Evolutionary conservation across 352 stramenopile genomes (phyloP).

Genomic region (Globisporangium parvum): DNA sequence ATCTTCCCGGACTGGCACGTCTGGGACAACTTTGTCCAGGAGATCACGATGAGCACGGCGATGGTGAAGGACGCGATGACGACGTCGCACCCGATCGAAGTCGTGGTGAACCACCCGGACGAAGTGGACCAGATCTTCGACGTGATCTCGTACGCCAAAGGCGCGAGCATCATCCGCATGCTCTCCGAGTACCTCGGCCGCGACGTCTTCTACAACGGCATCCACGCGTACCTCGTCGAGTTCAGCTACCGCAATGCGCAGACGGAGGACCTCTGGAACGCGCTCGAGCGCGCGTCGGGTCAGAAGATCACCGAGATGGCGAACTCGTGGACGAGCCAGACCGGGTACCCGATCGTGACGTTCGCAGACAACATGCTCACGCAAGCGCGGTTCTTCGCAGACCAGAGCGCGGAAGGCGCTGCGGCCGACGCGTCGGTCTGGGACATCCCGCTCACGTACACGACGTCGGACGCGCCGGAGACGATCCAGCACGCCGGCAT

Average conservation of each 20-base stretch:
- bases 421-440: constrained; percentile 70
- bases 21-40: constrained; percentile 93
- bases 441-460: constrained; percentile 82
- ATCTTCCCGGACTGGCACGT: constrained; percentile 94
- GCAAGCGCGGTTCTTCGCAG: constrained; percentile 93
- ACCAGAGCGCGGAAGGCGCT: constrained; percentile 50
- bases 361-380: constrained; percentile 60
- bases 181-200: constrained; percentile 63
- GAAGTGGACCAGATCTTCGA: constrained; percentile 98
- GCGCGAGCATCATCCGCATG: constrained; percentile 68
- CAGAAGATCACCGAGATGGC: constrained; percentile 92
- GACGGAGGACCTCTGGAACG: constrained; percentile 94
- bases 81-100: constrained; percentile 92
- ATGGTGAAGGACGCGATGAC: constrained; percentile 91
- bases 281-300: constrained; percentile 87
- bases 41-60: constrained; percentile 61
- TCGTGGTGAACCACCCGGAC: constrained; percentile 89
- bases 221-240: constrained; percentile 91
- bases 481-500: constrained; percentile 56
- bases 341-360: constrained; percentile 92
- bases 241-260: constrained; percentile 94
- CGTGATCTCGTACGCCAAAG: constrained; percentile 95
- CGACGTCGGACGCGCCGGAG: constrained; percentile 37
- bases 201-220: constrained; percentile 75
- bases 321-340: constrained; percentile 91